Percentiles rank a stretch among this genome's conserved stretches.
Evolutionary conservation across 352 stramenopile genomes (phyloP).

Genomic region (Phytophthora colocasiae): DNA sequence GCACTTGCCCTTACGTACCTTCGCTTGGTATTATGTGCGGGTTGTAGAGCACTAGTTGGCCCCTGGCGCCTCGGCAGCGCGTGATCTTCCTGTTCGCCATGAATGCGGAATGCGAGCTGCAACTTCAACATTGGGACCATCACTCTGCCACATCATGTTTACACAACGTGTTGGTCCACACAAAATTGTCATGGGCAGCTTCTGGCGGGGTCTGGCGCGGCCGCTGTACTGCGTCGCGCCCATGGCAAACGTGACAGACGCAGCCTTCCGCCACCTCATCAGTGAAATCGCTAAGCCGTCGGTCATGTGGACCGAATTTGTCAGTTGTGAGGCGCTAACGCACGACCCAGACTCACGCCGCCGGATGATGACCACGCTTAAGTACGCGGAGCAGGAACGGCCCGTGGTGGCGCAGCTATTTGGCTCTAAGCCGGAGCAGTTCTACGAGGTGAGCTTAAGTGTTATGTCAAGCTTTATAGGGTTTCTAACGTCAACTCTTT

Average conservation of each 20-base stretch:
- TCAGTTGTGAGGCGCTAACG: slow-evolving; percentile 84
- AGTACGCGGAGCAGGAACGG: slow-evolving; percentile 76
- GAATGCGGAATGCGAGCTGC: slow-evolving; percentile 15
- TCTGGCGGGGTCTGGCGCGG: slow-evolving; percentile 69
- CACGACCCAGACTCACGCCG: slow-evolving; percentile 62
- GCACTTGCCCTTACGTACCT: slow-evolving; percentile 30
- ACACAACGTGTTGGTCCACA: slow-evolving; percentile 17
- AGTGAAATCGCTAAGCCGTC: slow-evolving; percentile 80
- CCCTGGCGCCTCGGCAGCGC: slow-evolving; percentile 48
- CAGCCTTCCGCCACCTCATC: slow-evolving; percentile 74
- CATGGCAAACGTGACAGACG: slow-evolving; percentile 88
- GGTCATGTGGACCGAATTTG: slow-evolving; percentile 89
- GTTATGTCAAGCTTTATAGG: not conserved
- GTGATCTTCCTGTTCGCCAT: slow-evolving; percentile 42
- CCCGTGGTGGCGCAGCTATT: slow-evolving; percentile 86
- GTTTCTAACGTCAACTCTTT: not conserved
- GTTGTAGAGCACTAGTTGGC: slow-evolving; percentile 68
- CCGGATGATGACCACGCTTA: slow-evolving; percentile 83
- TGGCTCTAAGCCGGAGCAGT: slow-evolving; percentile 87
- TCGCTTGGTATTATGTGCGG: slow-evolving; percentile 52
- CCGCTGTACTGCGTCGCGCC: slow-evolving; percentile 85
- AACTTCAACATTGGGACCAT: slow-evolving; percentile 51
- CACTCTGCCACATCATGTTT: slow-evolving; percentile 36
- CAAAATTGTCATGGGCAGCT: slow-evolving; percentile 38
- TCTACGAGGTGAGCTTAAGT: slow-evolving; percentile 65